Percentiles rank a stretch among this genome's conserved stretches.
Evolutionary conservation across 495 filamentous ascomycete species (phyloP).

Genomic region (Hyaloscypha variabilis): DNA sequence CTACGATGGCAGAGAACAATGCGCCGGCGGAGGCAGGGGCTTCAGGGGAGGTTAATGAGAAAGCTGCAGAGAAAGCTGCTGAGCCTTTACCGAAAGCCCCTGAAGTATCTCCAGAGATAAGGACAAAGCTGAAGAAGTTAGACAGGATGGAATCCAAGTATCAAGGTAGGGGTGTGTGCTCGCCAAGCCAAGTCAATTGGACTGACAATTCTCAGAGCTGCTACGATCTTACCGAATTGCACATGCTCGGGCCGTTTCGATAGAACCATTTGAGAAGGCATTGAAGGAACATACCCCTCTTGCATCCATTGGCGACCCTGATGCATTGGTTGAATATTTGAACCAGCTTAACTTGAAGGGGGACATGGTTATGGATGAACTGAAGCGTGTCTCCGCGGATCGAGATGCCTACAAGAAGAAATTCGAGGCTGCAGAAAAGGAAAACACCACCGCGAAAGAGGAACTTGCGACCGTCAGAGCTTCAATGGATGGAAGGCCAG

Average conservation of each 20-base stretch:
- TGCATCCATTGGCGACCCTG: constrained; percentile 82
- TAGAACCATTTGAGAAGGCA: constrained; percentile 90
- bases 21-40: constrained; percentile 37
- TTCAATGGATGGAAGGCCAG: constrained; percentile 23
- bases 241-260: constrained; percentile 78
- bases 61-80: constrained; percentile 18
- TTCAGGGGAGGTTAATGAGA: constrained; percentile 30
- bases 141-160: constrained; percentile 88
- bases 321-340: constrained; percentile 89
- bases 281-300: constrained; percentile 90
- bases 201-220: constrained; percentile 60
- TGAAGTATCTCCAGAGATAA: constrained; percentile 76
- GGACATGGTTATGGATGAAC: constrained; percentile 89
- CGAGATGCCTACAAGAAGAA: constrained; percentile 80
- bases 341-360: constrained; percentile 82
- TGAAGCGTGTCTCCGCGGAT: constrained; percentile 84
- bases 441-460: constrained; percentile 36
- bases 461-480: constrained; percentile 25
- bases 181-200: background rate
- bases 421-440: constrained; percentile 67
- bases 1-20: constrained; percentile 33
- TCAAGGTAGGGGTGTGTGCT: constrained; percentile 57
- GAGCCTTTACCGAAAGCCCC: constrained; percentile 5
- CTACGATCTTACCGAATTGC: constrained; percentile 89
- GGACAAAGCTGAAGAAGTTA: constrained; percentile 70